Evolutionary conservation across 2,329 filamentous ascomycete genomes (phyloP), one percentile per base, ranked within the genome.

Genomic region (Monosporascus sp.): DNA sequence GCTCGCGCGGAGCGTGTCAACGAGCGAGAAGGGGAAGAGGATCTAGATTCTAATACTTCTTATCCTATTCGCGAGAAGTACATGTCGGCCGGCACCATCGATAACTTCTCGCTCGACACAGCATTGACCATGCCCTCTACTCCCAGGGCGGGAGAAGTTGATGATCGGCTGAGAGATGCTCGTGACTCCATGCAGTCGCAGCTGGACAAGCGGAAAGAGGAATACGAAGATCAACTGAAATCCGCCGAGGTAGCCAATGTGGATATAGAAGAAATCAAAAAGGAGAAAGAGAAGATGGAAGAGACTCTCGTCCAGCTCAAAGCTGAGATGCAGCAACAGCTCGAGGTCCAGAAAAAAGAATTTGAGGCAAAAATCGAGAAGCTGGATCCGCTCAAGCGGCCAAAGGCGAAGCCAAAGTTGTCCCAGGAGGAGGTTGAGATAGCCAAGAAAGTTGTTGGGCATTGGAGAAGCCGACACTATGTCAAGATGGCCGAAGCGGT

Each of bases 41-140:
- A 97, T 67, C 84, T 86, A 51, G 94, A 99, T 60, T 97, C 93
- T 0, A 83, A 88, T 48, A 88, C 86, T 27, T 97, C 93, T 0
- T 97, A 92, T 65, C 87, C 90, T 2, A 78, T 92, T 31, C 82
- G 94, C 50, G 94, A 99, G 63, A 97, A 97, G 66, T 97, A 97
- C 70, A 83, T 96, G 75, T 97, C 92, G 3, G 94, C 88, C 52
- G 93, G 93, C 2, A 97, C 93, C 0, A 80, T 97, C 50, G 94
- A 99, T 72, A 97, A 96, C 67, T 94, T 97, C 65, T 97, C 93
- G 2, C 78, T 99, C 17, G 94, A 99, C 67, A 99, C 94, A 1
- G 88, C 87, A 14, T 78, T 99, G 49, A 99, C 94, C 0, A 91
- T 97, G 79, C 94, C 94, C 2, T 95, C 91, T 0, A 97, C 93